phyloP scores from a whole-genome alignment of 2,329 filamentous ascomycete genomes.

The Pseudogymnoascus sp. region DNA sequence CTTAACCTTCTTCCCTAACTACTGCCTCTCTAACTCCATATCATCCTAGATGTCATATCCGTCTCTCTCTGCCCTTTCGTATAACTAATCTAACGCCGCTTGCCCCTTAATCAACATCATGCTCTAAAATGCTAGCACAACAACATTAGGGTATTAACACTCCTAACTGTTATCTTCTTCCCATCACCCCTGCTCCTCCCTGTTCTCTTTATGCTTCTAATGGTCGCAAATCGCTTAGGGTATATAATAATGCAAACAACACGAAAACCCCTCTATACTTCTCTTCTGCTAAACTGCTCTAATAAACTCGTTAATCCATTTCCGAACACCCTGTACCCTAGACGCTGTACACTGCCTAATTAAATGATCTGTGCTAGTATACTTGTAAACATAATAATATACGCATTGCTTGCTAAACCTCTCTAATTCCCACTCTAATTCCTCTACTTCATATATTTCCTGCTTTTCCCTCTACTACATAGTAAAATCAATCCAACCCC shows the following conservation, averaged over 20 bases:
- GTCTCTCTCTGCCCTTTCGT: background rate
- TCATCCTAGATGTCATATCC: background rate
- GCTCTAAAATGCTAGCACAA: background rate
- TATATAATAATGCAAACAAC: background rate
- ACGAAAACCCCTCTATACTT: background rate
- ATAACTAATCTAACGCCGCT: background rate
- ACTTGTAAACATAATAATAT: background rate
- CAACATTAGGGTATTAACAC: background rate
- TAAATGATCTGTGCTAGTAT: background rate
- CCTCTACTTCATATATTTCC: background rate
- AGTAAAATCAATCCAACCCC: background rate
- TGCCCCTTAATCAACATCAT: background rate
- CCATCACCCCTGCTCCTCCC: background rate
- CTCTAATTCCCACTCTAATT: background rate
- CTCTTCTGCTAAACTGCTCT: background rate
- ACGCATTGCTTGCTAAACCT: background rate
- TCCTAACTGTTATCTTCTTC: background rate
- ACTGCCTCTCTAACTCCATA: background rate
- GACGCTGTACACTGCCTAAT: background rate
- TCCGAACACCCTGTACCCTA: background rate
- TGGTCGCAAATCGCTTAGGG: background rate
- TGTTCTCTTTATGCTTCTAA: background rate
- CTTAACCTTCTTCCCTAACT: background rate
- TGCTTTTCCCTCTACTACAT: background rate
- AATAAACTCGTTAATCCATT: background rate